A percentile compares a stretch with the other conserved stretches of the same genome.
Conservation (phyloP, 176 grass and related monocot genomes). For the Eremochloa ophiuroides region DNA sequence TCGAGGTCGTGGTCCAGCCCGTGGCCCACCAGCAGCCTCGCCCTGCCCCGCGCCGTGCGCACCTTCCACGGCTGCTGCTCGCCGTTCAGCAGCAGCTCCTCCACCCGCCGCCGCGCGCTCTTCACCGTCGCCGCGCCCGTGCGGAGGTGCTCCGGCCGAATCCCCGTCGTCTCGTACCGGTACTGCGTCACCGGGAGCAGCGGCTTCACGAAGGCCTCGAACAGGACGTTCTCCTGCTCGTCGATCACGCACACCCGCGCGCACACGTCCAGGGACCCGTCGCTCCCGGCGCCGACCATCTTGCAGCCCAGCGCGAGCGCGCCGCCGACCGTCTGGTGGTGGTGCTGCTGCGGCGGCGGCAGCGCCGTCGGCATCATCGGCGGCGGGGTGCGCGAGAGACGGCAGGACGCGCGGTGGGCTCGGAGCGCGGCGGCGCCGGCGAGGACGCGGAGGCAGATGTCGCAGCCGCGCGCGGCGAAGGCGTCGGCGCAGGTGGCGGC, state of each 20-base stretch:
- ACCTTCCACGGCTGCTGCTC: slow-evolving; percentile 61
- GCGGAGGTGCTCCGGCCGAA: slow-evolving; percentile 65
- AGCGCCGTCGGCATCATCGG: background rate
- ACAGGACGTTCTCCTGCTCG: slow-evolving; percentile 54
- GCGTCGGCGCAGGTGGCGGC: slow-evolving; percentile 38
- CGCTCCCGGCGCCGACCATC: slow-evolving; percentile 78
- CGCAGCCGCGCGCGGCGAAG: slow-evolving; percentile 54
- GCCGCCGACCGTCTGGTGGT: background rate
- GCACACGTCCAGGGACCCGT: slow-evolving; percentile 65
- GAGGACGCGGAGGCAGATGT: slow-evolving; percentile 53
- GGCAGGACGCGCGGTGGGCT: slow-evolving; percentile 34
- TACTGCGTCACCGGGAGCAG: slow-evolving; percentile 66
- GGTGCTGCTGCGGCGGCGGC: background rate
- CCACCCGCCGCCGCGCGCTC: slow-evolving; percentile 36
- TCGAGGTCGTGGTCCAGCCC: slow-evolving; percentile 72
- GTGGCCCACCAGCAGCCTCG: slow-evolving; percentile 53
- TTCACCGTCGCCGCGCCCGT: slow-evolving; percentile 30
- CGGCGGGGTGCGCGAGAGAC: background rate
- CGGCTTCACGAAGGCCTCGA: slow-evolving; percentile 60
- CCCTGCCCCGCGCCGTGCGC: slow-evolving; percentile 23
- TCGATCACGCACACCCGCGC: slow-evolving; percentile 66
- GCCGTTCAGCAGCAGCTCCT: slow-evolving; percentile 51
- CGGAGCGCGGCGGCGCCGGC: slow-evolving; percentile 11
- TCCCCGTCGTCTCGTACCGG: slow-evolving; percentile 67
- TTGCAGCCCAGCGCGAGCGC: slow-evolving; percentile 74